Conservation (phyloP, 306 rosid species). For the Citrullus mucosospermus region DNA sequence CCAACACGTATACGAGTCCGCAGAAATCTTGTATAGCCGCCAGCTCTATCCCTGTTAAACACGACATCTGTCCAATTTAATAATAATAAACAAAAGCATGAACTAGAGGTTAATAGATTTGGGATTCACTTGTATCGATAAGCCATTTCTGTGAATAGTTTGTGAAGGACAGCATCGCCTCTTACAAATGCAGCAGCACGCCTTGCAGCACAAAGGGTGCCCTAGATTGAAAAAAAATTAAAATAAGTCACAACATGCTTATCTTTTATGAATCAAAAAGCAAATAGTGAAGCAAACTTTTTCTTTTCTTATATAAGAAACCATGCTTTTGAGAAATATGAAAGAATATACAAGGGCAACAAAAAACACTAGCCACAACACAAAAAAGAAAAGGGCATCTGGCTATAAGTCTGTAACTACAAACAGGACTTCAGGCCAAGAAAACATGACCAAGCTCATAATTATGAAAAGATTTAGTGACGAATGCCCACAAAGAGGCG, state of each 20-base stretch:
- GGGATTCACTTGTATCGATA: slow-evolving; percentile 67
- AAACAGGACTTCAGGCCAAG: not conserved
- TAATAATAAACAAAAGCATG: not conserved
- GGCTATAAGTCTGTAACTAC: no score
- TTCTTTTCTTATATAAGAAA: no score
- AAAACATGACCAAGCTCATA: not conserved
- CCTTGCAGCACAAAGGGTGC: slow-evolving; percentile 66
- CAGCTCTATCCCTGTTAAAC: slow-evolving; percentile 65
- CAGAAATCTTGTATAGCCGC: slow-evolving; percentile 90
- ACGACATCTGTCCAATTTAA: slow-evolving; percentile 13
- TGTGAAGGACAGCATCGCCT: slow-evolving; percentile 90
- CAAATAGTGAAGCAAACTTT: not conserved
- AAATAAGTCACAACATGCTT: not conserved
- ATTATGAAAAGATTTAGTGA: no score
- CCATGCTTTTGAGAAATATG: not conserved
- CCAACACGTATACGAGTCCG: slow-evolving; percentile 89
- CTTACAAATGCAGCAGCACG: slow-evolving; percentile 76
- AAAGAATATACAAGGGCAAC: not conserved
- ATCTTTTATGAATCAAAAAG: not conserved
- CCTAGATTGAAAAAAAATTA: slow-evolving; percentile 26
- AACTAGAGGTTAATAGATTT: not conserved
- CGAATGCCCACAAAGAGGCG: not conserved
- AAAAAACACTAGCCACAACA: not conserved
- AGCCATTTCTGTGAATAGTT: slow-evolving; percentile 81
- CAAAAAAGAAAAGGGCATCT: no score